Conservation (phyloP, 2,329 filamentous ascomycete species). For the Rosellinia necatrix region DNA sequence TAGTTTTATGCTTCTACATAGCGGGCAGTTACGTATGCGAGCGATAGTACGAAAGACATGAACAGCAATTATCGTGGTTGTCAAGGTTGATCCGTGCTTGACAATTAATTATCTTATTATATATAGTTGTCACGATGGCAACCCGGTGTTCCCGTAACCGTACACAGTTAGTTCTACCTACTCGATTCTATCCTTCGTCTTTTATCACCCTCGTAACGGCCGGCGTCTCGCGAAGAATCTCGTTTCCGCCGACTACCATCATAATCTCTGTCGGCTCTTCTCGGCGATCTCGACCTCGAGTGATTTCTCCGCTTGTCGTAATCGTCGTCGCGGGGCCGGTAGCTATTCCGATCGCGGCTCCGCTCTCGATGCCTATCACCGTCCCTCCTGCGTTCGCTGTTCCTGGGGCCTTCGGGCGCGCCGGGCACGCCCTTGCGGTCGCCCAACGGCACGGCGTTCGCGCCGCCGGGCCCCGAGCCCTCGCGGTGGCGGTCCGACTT, state of each 20-base stretch:
- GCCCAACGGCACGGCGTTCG: conserved; percentile 73
- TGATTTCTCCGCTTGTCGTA: conserved; percentile 42
- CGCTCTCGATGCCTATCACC: conserved; percentile 35
- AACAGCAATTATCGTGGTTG: neutral
- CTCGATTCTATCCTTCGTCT: conserved; percentile 59
- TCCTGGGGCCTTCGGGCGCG: conserved; percentile 48
- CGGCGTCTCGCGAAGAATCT: conserved; percentile 59
- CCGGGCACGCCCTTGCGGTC: conserved; percentile 54
- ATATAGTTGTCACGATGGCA: conserved; percentile 22
- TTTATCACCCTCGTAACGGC: conserved; percentile 63
- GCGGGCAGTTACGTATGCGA: neutral
- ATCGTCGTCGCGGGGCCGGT: conserved; percentile 42
- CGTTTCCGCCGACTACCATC: conserved; percentile 59
- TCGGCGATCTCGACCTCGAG: conserved; percentile 60
- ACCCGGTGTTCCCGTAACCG: conserved; percentile 22
- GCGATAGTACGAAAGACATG: neutral
- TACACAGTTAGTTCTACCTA: conserved; percentile 26
- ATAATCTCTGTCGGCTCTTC: conserved; percentile 48
- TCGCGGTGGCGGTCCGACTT: conserved; percentile 63
- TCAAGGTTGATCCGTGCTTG: conserved; percentile 21
- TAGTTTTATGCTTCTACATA: neutral
- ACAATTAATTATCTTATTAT: conserved; percentile 26
- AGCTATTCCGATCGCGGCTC: conserved; percentile 39
- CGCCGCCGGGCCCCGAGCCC: conserved; percentile 58
- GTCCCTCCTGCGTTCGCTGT: conserved; percentile 33